Evolutionary conservation across 2,329 filamentous ascomycete genomes (phyloP).

Genomic region (Cladorrhinum sp.): DNA sequence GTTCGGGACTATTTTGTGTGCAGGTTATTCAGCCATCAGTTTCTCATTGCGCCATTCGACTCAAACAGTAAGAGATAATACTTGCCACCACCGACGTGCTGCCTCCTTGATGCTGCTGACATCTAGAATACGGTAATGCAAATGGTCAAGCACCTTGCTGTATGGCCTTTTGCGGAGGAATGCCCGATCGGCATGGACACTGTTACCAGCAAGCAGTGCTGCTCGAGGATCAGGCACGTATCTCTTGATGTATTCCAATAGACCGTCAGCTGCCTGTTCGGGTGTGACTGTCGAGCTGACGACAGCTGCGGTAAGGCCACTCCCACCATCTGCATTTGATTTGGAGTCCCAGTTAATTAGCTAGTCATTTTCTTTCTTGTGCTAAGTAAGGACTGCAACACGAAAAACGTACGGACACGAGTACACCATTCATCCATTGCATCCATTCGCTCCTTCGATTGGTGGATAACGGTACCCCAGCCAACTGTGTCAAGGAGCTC

Average conservation of each 20-base stretch:
- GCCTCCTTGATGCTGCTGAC: conserved; percentile 93
- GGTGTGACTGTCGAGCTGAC: conserved; percentile 70
- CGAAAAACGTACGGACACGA: conserved; percentile 50
- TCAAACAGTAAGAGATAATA: neutral
- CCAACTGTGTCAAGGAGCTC: conserved; percentile 71
- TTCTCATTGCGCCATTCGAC: neutral
- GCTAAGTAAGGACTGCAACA: neutral
- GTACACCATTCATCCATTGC: conserved; percentile 89
- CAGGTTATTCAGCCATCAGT: conserved; percentile 50
- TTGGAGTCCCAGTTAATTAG: neutral
- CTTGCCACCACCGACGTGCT: conserved; percentile 69
- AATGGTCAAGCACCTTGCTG: conserved; percentile 65
- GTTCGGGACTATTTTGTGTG: conserved; percentile 28
- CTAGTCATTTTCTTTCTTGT: neutral
- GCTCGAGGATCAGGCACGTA: conserved; percentile 64
- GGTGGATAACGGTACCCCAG: conserved; percentile 78
- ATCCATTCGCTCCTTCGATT: conserved; percentile 65
- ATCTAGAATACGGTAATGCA: conserved; percentile 89
- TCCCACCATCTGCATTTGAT: conserved; percentile 53
- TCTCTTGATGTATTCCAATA: conserved; percentile 75
- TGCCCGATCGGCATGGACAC: conserved; percentile 81
- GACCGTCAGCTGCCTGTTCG: conserved; percentile 65
- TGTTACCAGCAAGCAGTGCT: conserved; percentile 85
- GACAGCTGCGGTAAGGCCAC: conserved; percentile 77
- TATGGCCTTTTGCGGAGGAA: conserved; percentile 79